phyloP scores from a whole-genome alignment of 2,329 filamentous ascomycete genomes.

The Aspergillus sp. region DNA sequence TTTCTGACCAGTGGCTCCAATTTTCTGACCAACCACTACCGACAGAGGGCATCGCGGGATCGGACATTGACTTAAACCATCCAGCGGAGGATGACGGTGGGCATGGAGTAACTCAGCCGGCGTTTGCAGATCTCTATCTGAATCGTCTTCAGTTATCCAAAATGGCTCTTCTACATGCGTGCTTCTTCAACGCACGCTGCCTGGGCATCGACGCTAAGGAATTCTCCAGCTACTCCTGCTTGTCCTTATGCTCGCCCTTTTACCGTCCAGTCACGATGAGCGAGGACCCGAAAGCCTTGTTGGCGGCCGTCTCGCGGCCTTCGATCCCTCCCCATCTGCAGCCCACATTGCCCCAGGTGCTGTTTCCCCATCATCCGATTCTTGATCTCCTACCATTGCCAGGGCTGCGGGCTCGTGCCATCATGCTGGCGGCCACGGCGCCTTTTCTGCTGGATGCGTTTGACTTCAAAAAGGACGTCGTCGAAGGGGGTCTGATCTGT shows the following conservation, averaged over 20 bases:
- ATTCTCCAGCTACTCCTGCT: slow-evolving; percentile 9
- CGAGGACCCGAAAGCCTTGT: slow-evolving; percentile 20
- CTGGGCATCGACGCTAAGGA: slow-evolving; percentile 9
- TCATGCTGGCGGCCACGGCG: slow-evolving; percentile 30
- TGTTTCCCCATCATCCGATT: slow-evolving; percentile 39
- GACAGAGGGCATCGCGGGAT: not conserved
- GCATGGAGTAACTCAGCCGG: not conserved
- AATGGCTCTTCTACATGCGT: slow-evolving; percentile 1
- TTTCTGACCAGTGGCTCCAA: too few species aligned
- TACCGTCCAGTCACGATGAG: slow-evolving; percentile 21
- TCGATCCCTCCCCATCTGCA: slow-evolving; percentile 33
- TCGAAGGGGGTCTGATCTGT: slow-evolving; percentile 29
- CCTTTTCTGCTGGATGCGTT: slow-evolving; percentile 32
- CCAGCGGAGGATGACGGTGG: too few species aligned
- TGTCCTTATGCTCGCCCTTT: slow-evolving; percentile 34
- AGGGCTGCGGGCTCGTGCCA: slow-evolving; percentile 30
- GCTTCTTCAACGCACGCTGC: slow-evolving; percentile 9
- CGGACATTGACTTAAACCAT: not conserved
- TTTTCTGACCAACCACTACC: not conserved
- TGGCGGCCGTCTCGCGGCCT: slow-evolving; percentile 18
- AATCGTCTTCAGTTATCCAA: slow-evolving; percentile 4
- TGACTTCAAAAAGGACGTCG: slow-evolving; percentile 41
- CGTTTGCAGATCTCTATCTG: not conserved
- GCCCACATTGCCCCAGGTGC: slow-evolving; percentile 39
- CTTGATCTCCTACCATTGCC: slow-evolving; percentile 41